Evolutionary conservation across 2,329 filamentous ascomycete species (phyloP), one percentile per base, ranked within the genome.

Genomic region (Microcyclosporella mali): DNA sequence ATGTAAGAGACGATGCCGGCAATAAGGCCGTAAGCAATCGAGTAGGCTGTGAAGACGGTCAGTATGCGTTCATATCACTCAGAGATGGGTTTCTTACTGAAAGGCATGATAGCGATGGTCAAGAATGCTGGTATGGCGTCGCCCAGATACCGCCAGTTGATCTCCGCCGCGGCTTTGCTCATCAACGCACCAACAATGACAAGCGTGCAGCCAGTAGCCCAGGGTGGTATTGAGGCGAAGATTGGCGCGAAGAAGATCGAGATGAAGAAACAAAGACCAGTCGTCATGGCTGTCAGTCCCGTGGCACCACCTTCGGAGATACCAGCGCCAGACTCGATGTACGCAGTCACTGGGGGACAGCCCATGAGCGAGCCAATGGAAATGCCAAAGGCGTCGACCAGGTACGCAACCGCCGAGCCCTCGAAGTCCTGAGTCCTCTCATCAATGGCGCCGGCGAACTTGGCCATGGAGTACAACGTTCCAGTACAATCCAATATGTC

Each of bases 161-260:
- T 89, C 51, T 92, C 84, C 12, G 78, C 78, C 10, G 85, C 84
- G 1, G 85, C 76, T 48, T 79, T 77, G 43, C 83, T 80, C 88
- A 94, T 94, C 75, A 94, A 83, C 15, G 82, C 81, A n/a, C 88
- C 88, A 41, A 94, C 86, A 30, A 94, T 79, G 54, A 94, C 75
- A 18, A 94, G 75, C n/a, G 88, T 88, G 61, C 84, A 88, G 36
- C 88, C 88, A 0, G 88, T 94, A 2, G 88, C 88, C 85, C 86
- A 94, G 0, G 87, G 82, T 3, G 88, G 88, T 45, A 94, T 92
- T 0, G 85, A 89, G 8, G 88, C 87, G 59, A 94, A 94, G 44
- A 94, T 90, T 0, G 88, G 88, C 0, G 88, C 87, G 61, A 94
- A 94, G 73, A 94, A 94, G 48, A 94, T 77, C 44, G 85, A 79